Conservation (phyloP, 179 eudicot genomes). For the Heliamphora pulchella region DNA sequence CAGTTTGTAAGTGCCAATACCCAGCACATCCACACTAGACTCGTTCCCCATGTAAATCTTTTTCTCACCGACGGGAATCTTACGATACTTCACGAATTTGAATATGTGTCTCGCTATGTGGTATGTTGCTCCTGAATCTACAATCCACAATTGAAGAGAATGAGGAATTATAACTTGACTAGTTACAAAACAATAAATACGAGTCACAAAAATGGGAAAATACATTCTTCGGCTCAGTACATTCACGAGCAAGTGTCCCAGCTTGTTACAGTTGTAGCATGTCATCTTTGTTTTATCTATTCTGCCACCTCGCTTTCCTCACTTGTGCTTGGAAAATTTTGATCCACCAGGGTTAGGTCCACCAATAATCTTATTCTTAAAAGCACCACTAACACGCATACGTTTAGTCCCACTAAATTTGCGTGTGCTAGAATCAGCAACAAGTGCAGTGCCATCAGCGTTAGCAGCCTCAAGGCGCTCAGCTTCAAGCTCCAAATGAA, state of each 20-base stretch:
- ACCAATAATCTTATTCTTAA: background rate
- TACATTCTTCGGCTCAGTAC: background rate
- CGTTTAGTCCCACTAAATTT: background rate
- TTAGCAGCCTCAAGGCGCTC: slow-evolving; percentile 1
- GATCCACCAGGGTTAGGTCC: background rate
- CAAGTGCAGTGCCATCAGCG: background rate
- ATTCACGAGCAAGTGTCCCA: background rate
- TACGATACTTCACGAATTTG: background rate
- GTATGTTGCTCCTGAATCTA: background rate
- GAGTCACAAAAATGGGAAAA: background rate
- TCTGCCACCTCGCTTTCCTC: background rate
- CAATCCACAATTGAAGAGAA: background rate
- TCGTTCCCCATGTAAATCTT: background rate
- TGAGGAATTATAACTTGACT: background rate
- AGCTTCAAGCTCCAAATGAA: background rate
- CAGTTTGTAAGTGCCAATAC: background rate
- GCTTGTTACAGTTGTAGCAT: background rate
- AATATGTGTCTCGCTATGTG: background rate
- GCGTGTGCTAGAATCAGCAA: background rate
- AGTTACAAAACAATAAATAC: background rate
- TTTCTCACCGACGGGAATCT: background rate
- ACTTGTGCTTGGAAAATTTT: background rate
- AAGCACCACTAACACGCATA: background rate
- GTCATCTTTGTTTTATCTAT: background rate
- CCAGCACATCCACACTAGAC: background rate